Base-by-base conservation (phyloP, 495 filamentous ascomycete genomes). In the Lasiosphaeria miniovina region DNA sequence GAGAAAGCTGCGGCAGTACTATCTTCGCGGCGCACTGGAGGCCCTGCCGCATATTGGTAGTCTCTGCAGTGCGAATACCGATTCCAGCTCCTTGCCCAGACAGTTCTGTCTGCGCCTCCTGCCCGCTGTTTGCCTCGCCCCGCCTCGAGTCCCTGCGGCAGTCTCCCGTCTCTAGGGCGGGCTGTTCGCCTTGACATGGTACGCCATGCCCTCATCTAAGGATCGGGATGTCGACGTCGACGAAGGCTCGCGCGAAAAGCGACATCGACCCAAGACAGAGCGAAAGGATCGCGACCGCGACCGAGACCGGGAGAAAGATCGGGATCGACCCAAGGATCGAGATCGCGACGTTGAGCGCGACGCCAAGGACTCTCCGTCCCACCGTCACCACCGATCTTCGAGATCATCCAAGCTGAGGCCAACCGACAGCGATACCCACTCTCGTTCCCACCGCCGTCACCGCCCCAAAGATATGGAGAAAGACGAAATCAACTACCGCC, bases 191-290 rank as follows among this genome's bases (percentile, higher is more conserved):
- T 63, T 71, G 71, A 67, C 65, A 75, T 71, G 68, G 64, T 72
- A 60, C 66, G 66, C 61, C 64, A 77, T 81, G 78, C 74, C 77
- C 48, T 75, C 76, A 57, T 67, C 69, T 67, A 74, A 72, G 68
- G 78, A 80, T 57, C 70, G 67, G 59, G 74, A 79, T 57, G 68
- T 66, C 60, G 64, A 69, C 56, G 69, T 66, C 60, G 71, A 75
- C 63, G 72, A 74, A 46, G 71, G 69, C 57, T 54, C 69, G 38
- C 72, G 73, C 64, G 75, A 79, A 51, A 75, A 71, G 52, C 71
- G 71, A 43, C 74, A 75, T 36, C 67, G 69, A 61, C 59, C 67
- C 61, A 76, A 68, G 61, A 57, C 63, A 24, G 65, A 71, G 53
- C 67, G 71, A 34, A 67, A 71, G 40, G 68, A 73, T 36, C 51